Base-by-base conservation (phyloP, 345 rosid species). In the Iberis pinnata region DNA sequence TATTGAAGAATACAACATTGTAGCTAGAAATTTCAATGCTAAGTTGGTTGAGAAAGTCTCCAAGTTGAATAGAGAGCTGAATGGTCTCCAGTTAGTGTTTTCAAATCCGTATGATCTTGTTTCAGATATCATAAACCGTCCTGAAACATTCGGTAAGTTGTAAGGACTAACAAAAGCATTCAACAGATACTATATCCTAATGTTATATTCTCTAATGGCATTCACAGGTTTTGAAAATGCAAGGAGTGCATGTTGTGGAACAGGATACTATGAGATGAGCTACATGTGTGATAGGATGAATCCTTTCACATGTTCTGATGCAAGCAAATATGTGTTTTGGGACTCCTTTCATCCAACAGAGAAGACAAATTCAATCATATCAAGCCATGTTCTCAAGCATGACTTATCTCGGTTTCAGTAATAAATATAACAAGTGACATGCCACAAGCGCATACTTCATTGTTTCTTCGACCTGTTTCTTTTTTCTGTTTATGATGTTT, bases 291-390 rank as follows among this genome's bases (percentile, higher is more conserved):
- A 73, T 48, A 72, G 45, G 50, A 45, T 17, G 52, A 81, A 67
- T 45, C 83, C 80, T 2, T 73, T 79, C 40, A 79, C 88, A 18
- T 81, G 88, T 49, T 40, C 75, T n/a, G 80, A 84, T 43, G 84
- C 82, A 16, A 72, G 65, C 48, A 63, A 56, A 22, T 81, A 77
- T 52, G 74, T 76, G 14, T 82, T 82, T 37, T 82, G 89, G 87
- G 89, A 82, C 57, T 64, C 89, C 20, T 80, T 82, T 60, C 89
- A 82, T 58, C 79, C 87, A 0, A 78, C 95, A 4, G 95, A 85
- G 72, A 80, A 71, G 62, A 72, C 87, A 19, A 76, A 55, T 16
- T 2, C 22, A 12, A 72, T 82, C 16, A 26, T 75, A 12, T 76
- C 81, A 11, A 72, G 54, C 58, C 43, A 82, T 62, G 35, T 67